Conservation (phyloP, 2,329 filamentous ascomycete species). For the Harringtonia lauricola region DNA sequence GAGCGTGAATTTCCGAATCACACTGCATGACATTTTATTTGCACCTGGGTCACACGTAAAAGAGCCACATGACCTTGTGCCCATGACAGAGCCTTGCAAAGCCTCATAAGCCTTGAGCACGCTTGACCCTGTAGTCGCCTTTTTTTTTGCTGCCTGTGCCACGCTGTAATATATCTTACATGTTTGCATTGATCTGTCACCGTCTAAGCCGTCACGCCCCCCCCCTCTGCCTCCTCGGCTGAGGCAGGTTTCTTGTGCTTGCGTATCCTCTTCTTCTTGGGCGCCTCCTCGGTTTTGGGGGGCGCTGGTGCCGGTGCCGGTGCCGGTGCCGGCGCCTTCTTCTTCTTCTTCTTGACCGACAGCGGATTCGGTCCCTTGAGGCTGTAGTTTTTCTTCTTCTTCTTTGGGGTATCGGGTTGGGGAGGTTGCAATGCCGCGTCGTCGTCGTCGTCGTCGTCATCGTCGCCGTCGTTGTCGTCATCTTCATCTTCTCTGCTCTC, state of each 20-base stretch:
- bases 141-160: too few relatives aligned
- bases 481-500: conserved; percentile 7
- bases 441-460: conserved; percentile 29
- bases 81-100: too few relatives aligned
- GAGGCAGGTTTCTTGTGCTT: conserved; percentile 11
- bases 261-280: conserved; percentile 15
- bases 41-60: too few relatives aligned
- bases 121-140: too few relatives aligned
- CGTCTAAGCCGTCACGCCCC: not conserved
- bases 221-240: not conserved
- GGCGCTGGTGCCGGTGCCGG: not conserved
- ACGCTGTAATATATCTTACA: too few relatives aligned
- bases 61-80: too few relatives aligned
- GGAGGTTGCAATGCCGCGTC: conserved; percentile 17
- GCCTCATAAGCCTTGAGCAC: too few relatives aligned
- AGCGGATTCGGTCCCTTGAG: conserved; percentile 22
- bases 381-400: conserved; percentile 21
- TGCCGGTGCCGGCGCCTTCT: conserved; percentile 10
- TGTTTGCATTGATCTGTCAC: too few relatives aligned
- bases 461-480: conserved; percentile 29
- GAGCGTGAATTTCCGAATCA: too few relatives aligned
- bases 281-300: conserved; percentile 3
- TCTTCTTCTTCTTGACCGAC: conserved; percentile 23
- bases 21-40: too few relatives aligned
- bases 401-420: conserved; percentile 17